Conservation (phyloP, 352 stramenopile genomes). For the Phytopythium montanum region DNA sequence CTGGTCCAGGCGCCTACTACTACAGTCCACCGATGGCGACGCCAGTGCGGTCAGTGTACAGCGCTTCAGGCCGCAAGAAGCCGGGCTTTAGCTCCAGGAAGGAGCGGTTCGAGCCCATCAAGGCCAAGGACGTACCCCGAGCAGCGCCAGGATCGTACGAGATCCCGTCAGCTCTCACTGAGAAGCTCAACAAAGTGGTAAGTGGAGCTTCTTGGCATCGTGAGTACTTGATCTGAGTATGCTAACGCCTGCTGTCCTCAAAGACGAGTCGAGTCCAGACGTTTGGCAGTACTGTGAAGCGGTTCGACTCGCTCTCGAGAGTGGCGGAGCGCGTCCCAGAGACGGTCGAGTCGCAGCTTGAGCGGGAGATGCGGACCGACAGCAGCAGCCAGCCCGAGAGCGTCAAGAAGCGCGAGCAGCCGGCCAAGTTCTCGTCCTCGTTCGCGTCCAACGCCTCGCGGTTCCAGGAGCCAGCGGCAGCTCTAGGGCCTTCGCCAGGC, state of each 20-base stretch:
- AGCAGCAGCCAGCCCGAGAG: constrained; percentile 11
- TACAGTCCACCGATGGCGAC: constrained; percentile 44
- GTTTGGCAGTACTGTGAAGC: constrained; percentile 73
- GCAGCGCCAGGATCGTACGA: constrained; percentile 71
- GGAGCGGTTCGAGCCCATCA: constrained; percentile 50
- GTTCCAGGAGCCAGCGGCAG: constrained; percentile 35
- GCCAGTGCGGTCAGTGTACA: constrained; percentile 16
- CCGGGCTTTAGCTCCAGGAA: constrained; percentile 67
- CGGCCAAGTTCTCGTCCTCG: constrained; percentile 47
- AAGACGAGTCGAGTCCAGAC: constrained; percentile 64
- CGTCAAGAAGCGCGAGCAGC: constrained; percentile 19
- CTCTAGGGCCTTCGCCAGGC: constrained; percentile 41
- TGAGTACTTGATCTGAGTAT: no score
- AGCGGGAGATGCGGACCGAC: constrained; percentile 47
- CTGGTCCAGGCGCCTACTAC: constrained; percentile 58
- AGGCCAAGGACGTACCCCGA: constrained; percentile 42
- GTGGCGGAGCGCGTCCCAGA: constrained; percentile 15
- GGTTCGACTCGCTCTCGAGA: constrained; percentile 54
- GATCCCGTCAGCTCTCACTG: constrained; percentile 42
- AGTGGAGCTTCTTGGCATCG: not conserved
- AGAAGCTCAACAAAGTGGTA: constrained; percentile 75
- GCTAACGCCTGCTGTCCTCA: not conserved
- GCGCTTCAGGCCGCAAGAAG: constrained; percentile 31
- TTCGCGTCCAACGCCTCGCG: constrained; percentile 66
- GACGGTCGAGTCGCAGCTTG: constrained; percentile 46